A percentile compares a stretch with the other conserved stretches of the same genome.
phyloP scores from a whole-genome alignment of 73 alveolate genomes.

The Blepharisma japonicum region DNA sequence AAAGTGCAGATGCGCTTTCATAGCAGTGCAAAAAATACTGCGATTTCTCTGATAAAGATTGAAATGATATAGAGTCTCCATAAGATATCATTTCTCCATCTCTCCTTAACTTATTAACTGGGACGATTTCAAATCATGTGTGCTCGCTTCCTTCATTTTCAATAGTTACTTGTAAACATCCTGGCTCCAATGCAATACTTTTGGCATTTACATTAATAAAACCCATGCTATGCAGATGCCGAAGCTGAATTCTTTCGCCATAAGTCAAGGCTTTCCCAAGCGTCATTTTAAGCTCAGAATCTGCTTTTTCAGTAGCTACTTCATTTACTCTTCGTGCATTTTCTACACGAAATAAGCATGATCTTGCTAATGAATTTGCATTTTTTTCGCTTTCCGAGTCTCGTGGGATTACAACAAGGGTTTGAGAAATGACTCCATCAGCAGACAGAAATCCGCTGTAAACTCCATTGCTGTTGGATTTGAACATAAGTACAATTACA shows the following conservation, averaged over 20 bases:
- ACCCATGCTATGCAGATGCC: conserved; percentile 25
- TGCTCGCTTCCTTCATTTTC: background rate
- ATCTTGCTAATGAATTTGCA: background rate
- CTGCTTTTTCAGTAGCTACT: background rate
- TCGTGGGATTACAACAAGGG: background rate
- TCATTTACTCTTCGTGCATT: conserved; percentile 4
- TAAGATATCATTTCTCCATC: conserved; percentile 5
- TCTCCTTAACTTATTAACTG: conserved; percentile 3
- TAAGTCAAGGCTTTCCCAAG: conserved; percentile 20
- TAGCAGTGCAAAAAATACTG: background rate
- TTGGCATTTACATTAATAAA: background rate
- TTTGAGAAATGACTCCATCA: conserved; percentile 21
- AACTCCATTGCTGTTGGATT: background rate
- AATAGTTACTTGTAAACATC: background rate
- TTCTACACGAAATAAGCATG: conserved; percentile 16
- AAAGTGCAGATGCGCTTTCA: background rate
- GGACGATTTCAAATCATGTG: conserved; percentile 11
- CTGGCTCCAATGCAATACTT: conserved; percentile 9
- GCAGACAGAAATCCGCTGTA: conserved; percentile 10
- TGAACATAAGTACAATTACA: background rate
- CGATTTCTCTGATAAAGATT: background rate
- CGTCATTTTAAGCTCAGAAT: conserved; percentile 26
- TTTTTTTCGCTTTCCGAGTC: background rate
- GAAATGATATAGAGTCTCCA: background rate
- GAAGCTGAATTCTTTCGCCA: conserved; percentile 27